phyloP scores from a whole-genome alignment of 257 asterid species.

The Petunia axillaris region DNA sequence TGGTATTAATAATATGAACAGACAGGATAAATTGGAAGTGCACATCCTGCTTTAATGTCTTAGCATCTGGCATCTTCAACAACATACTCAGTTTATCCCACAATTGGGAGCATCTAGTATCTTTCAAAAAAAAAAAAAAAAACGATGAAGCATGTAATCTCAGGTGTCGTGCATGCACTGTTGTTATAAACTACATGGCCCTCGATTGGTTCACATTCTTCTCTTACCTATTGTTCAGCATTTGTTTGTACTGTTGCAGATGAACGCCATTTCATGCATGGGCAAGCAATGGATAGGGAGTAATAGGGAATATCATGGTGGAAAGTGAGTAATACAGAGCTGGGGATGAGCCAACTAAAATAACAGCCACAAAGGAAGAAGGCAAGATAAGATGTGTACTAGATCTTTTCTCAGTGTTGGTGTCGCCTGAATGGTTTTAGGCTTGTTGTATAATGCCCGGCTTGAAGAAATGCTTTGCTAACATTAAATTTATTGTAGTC shows the following conservation, averaged over 20 bases:
- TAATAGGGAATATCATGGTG: constrained; percentile 32
- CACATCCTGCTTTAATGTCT: neutral
- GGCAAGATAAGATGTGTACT: constrained; percentile 22
- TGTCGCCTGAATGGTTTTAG: constrained; percentile 40
- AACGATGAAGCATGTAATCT: too few species aligned
- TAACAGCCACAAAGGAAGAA: constrained; percentile 25
- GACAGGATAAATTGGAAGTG: neutral
- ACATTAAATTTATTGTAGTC: constrained; percentile 47
- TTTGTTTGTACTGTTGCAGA: constrained; percentile 43
- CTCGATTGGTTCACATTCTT: neutral
- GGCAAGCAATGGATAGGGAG: constrained; percentile 67
- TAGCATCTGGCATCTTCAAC: neutral
- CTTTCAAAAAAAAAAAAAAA: too few species aligned
- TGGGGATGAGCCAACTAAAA: constrained; percentile 18
- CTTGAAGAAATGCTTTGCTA: constrained; percentile 32
- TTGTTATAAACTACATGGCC: constrained; percentile 16
- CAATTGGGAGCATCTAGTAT: too few species aligned
- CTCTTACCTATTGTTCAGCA: constrained; percentile 17
- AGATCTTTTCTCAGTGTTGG: constrained; percentile 34
- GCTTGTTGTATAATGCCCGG: constrained; percentile 57
- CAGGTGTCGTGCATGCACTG: neutral
- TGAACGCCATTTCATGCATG: constrained; percentile 70
- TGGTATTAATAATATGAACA: neutral
- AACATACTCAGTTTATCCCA: too few species aligned
- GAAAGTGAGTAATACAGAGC: constrained; percentile 23